Evolutionary conservation across 805 yeast genomes (phyloP).

Genomic region (Debaryomyces maramus): DNA sequence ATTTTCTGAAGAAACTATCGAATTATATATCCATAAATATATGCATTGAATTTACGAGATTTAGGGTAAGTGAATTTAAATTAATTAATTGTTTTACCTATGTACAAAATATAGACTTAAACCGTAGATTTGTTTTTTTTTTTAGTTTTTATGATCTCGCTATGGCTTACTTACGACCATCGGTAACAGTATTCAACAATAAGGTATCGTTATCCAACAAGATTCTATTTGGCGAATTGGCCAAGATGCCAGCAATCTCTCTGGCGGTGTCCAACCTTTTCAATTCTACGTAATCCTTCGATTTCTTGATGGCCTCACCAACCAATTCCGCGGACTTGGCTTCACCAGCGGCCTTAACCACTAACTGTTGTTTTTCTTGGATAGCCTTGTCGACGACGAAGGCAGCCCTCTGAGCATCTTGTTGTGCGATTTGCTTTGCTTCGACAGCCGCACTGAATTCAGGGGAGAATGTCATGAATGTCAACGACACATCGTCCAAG

Average conservation of each 20-base stretch:
- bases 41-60: too few species aligned
- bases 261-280: slow-evolving; percentile 96
- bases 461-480: slow-evolving; percentile 96
- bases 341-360: slow-evolving; percentile 97
- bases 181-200: slow-evolving; percentile 83
- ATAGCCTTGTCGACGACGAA: slow-evolving; percentile 94
- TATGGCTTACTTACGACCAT: slow-evolving; percentile 52
- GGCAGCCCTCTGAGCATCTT: slow-evolving; percentile 98
- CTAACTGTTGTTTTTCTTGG: slow-evolving; percentile 96
- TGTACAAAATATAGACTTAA: slow-evolving; percentile 3
- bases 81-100: slow-evolving; percentile 5
- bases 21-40: too few species aligned
- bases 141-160: not conserved
- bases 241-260: slow-evolving; percentile 85
- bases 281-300: slow-evolving; percentile 92
- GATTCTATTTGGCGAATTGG: slow-evolving; percentile 88
- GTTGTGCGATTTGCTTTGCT: slow-evolving; percentile 98
- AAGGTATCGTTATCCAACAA: slow-evolving; percentile 89
- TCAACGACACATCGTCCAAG: slow-evolving; percentile 94
- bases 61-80: too few species aligned
- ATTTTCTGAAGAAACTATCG: slow-evolving; percentile 54
- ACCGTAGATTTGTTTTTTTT: slow-evolving; percentile 2
- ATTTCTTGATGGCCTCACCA: slow-evolving; percentile 98
- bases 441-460: slow-evolving; percentile 97
- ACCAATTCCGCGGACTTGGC: slow-evolving; percentile 96